These are phyloP conservation scores for Candida orba DNA, from an alignment of 805 yeast genomes.

Conservation along the genomic window DNA sequence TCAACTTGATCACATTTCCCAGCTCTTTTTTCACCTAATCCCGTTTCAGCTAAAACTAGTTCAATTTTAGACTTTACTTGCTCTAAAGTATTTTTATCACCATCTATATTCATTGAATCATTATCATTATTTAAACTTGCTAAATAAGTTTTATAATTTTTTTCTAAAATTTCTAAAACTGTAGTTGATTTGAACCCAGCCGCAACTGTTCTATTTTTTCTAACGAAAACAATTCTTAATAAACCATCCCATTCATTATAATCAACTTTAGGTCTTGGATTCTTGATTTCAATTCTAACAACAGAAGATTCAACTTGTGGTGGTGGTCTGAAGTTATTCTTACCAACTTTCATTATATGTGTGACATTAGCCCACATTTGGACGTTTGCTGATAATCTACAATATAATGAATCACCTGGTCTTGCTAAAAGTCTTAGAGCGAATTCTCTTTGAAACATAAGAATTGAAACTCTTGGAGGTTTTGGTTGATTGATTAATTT, in stretches of 20 bases:
- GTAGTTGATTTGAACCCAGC: slow-evolving; percentile 87
- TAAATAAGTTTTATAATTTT: slow-evolving; percentile 77
- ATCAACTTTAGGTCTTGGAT: slow-evolving; percentile 90
- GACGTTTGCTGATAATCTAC: slow-evolving; percentile 91
- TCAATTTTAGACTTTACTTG: slow-evolving; percentile 63
- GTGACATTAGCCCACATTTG: slow-evolving; percentile 99
- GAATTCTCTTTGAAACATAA: slow-evolving; percentile 97
- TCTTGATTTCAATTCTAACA: slow-evolving; percentile 85
- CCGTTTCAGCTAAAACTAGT: slow-evolving; percentile 72
- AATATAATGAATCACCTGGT: slow-evolving; percentile 93
- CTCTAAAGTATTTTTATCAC: slow-evolving; percentile 25
- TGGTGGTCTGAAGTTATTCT: slow-evolving; percentile 94
- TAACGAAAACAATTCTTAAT: slow-evolving; percentile 80
- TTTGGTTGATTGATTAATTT: slow-evolving; percentile 82
- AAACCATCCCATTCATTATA: slow-evolving; percentile 97
- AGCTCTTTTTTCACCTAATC: slow-evolving; percentile 77
- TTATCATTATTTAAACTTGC: slow-evolving; percentile 36
- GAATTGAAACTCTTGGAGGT: slow-evolving; percentile 91
- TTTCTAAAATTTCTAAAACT: slow-evolving; percentile 73
- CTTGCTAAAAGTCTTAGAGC: slow-evolving; percentile 89
- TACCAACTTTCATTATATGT: slow-evolving; percentile 97
- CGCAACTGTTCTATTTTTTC: slow-evolving; percentile 87
- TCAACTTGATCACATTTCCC: slow-evolving; percentile 95
- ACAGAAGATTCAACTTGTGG: slow-evolving; percentile 98
- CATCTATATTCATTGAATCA: slow-evolving; percentile 28